Conservation (phyloP, 257 asterid species). For the Voacanga thouarsii region DNA sequence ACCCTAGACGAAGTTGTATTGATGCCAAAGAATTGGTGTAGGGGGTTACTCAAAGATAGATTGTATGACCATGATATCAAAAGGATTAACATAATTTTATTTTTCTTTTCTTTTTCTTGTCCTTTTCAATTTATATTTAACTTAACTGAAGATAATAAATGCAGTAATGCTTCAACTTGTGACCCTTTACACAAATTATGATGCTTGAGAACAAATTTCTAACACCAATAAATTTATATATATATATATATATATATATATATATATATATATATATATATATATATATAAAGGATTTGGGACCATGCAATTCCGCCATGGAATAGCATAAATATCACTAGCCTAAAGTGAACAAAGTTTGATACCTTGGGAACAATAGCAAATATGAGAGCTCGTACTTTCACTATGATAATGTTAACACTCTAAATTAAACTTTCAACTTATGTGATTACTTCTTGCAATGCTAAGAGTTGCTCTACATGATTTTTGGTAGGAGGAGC, state of each 20-base stretch:
- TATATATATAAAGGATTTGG: no score
- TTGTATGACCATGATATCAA: not conserved
- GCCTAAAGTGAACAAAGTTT: constrained; percentile 1
- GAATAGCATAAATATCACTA: not conserved
- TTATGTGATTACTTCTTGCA: constrained; percentile 75
- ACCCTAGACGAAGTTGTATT: not conserved
- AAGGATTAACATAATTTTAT: not conserved
- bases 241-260: no score
- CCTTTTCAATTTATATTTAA: not conserved
- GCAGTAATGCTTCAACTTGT: not conserved
- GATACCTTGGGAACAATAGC: constrained; percentile 75
- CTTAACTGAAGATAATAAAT: not conserved
- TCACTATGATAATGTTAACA: constrained; percentile 66
- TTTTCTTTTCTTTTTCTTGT: not conserved
- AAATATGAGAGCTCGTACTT: constrained; percentile 65
- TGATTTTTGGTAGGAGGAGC: constrained; percentile 78
- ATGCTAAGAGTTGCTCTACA: constrained; percentile 69
- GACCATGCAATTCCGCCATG: no score
- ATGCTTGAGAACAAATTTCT: not conserved
- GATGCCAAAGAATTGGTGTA: not conserved
- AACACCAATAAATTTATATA: not conserved
- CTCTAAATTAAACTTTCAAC: constrained; percentile 63
- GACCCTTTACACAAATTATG: no score
- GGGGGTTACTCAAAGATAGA: not conserved
- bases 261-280: no score